Base-by-base conservation (phyloP, 2,329 filamentous ascomycete species). In the Fusarium neocosmosporiellum region DNA sequence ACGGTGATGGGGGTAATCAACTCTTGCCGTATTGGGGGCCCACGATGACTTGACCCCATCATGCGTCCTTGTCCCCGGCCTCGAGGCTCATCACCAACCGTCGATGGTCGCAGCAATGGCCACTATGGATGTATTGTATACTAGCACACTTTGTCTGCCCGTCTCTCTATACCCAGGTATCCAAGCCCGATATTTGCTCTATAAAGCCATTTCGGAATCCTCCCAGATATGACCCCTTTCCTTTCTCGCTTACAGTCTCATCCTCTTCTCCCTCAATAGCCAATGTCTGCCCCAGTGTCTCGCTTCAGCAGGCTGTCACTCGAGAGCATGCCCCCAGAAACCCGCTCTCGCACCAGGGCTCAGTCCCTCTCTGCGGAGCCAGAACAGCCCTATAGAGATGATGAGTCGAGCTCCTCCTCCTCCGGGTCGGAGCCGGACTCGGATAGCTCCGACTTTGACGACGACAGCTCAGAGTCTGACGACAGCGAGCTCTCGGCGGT, bases 381-480 rank as follows among this genome's bases (percentile, higher is more conserved):
- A 27, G 66, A 71, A 11, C 66, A 73, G 10, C n/a, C 20, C 13
- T 58, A 63, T 41, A 55, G 72, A 1, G 66, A 75, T 9, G 72
- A 50, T 33, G 48, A 82, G 7, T 78, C 78, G 4, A 79, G 73
- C 58, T 79, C 78, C 11, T 72, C 72, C 5, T 79, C 80, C 13
- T 65, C 71, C 1, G 80, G 80, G 29, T 43, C 64, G 29, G 73
- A 67, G 20, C 33, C 39, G 16, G 54, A 58, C n/a, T 76, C 74
- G 71, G 68, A 66, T 16, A 54, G 53, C 22, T 71, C 67, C 27
- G 65, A 60, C 14, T 66, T 54, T 58, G 64, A 75, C 41, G 78
- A 77, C 7, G 76, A 78, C 6, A 75, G 71, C 50, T 83, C 81
- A 14, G 81, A 81, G 16, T 71, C 75, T 27, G 81, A 83, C 39